Evolutionary conservation across 148 eudicot species (phyloP).

Genomic region (Persicaria maculosa): DNA sequence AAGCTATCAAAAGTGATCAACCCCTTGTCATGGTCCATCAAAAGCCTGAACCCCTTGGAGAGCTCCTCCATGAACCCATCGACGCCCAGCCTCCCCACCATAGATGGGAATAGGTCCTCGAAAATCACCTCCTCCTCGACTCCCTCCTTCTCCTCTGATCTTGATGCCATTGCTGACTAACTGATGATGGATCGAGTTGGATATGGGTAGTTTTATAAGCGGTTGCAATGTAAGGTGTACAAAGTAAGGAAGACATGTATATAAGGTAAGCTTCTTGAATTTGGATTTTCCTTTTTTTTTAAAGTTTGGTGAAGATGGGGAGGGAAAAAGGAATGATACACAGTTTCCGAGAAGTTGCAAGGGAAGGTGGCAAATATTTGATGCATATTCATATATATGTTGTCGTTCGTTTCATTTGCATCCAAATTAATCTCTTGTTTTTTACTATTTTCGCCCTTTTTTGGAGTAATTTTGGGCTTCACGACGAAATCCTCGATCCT

Average conservation of each 20-base stretch:
- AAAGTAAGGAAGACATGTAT: background rate
- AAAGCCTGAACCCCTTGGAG: constrained; percentile 38
- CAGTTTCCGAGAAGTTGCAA: constrained; percentile 9
- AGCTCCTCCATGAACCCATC: constrained; percentile 59
- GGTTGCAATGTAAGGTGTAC: too few relatives aligned
- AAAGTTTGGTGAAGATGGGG: background rate
- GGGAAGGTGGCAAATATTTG: constrained; percentile 3
- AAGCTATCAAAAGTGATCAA: constrained; percentile 63
- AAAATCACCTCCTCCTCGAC: constrained; percentile 14
- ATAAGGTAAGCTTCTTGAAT: background rate
- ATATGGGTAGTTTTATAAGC: too few relatives aligned
- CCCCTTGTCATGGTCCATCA: constrained; percentile 41
- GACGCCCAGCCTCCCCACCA: constrained; percentile 51
- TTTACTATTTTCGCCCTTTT: too few relatives aligned
- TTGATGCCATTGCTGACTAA: background rate
- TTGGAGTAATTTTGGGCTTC: too few relatives aligned
- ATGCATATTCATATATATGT: background rate
- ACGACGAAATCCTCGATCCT: too few relatives aligned
- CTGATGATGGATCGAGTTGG: background rate
- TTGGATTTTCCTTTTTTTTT: background rate
- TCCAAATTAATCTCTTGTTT: too few relatives aligned
- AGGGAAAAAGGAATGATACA: background rate
- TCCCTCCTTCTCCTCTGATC: background rate
- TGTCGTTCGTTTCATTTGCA: background rate
- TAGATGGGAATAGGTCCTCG: constrained; percentile 34